A percentile compares a stretch with the other conserved stretches of the same genome.
Evolutionary conservation across 2,329 filamentous ascomycete species (phyloP).

Genomic region (Iodosphaeria phyllophila): DNA sequence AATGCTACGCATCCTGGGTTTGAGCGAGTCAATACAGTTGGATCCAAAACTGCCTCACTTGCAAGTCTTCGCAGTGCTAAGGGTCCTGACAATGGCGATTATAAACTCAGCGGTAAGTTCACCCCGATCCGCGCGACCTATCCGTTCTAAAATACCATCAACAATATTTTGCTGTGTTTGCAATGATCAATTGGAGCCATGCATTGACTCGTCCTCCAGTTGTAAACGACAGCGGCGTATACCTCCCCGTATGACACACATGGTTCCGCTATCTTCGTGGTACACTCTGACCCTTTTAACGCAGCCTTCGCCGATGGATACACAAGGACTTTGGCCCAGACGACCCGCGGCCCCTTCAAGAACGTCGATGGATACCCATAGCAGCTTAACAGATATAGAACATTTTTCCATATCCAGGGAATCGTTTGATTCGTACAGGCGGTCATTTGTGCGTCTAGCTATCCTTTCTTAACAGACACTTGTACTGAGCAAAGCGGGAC

Average conservation of each 20-base stretch:
- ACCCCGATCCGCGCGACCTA: conserved; percentile 2
- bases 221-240: conserved; percentile 89
- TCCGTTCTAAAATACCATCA: conserved; percentile 12
- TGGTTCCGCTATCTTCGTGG: conserved; percentile 1
- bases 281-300: no score
- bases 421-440: conserved; percentile 89
- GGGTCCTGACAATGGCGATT: conserved; percentile 49
- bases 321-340: conserved; percentile 59
- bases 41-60: conserved; percentile 40
- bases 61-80: conserved; percentile 42
- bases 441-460: conserved; percentile 61
- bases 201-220: conserved; percentile 30
- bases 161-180: conserved; percentile 3
- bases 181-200: not conserved
- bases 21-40: conserved; percentile 42
- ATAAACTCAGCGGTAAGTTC: conserved; percentile 60
- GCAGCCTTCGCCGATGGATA: conserved; percentile 76
- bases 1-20: conserved; percentile 31
- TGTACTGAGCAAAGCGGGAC: conserved; percentile 2
- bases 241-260: conserved; percentile 54
- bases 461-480: no score
- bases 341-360: conserved; percentile 27
- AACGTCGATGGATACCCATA: conserved; percentile 32
- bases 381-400: conserved; percentile 62
- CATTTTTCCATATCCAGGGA: conserved; percentile 91